Evolutionary conservation across 2,329 filamentous ascomycete genomes (phyloP), one percentile per base, ranked within the genome.

Genomic region (Periglandula ipomoeae): DNA sequence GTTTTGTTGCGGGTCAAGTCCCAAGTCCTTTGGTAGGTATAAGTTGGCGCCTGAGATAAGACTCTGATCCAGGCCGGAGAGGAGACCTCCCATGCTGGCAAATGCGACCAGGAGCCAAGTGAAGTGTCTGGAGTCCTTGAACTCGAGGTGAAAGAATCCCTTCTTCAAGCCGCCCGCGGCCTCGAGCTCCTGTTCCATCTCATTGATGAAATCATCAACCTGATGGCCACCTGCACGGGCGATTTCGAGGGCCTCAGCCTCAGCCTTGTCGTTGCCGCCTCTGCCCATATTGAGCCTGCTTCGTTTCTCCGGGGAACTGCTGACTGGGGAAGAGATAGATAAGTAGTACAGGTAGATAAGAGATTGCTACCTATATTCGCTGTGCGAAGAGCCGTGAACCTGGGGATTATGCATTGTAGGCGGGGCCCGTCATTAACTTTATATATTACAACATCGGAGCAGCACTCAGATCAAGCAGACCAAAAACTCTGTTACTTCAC

Each of bases 11-110:
- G 69, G 65, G 4, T 73, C 67, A 27, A 87, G 70, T 22, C 67
- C 59, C 1, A 87, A 68, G 40, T 81, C 79, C 0, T 61, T 55
- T 3, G 84, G 84, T 40, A 87, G 69, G 60, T 77, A 84, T 4
- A 87, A 69, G 58, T 84, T 83, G 44, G 84, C 84, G 46, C 84
- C 84, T 11, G 77, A 82, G 57, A 88, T 88, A 49, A 87, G 70
- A 41, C 79, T 84, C 65, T 88, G 84, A 59, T 88, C 84, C 19
- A 88, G 72, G 52, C 84, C 84, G 1, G 81, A 85, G 0, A 87
- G 75, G 20, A 88, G 68, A 60, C 84, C 84, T 44, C 84, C 84
- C 81, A 87, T 85, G 15, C 80, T 84, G n/a, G 84, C 84, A 56
- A 87, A 87, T 1, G 74, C 79, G 40, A 85, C 81, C 13, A 86